These are phyloP conservation scores for Exophiala sp. DNA, from an alignment of 2,329 filamentous ascomycete species.

Conservation along the genomic window DNA sequence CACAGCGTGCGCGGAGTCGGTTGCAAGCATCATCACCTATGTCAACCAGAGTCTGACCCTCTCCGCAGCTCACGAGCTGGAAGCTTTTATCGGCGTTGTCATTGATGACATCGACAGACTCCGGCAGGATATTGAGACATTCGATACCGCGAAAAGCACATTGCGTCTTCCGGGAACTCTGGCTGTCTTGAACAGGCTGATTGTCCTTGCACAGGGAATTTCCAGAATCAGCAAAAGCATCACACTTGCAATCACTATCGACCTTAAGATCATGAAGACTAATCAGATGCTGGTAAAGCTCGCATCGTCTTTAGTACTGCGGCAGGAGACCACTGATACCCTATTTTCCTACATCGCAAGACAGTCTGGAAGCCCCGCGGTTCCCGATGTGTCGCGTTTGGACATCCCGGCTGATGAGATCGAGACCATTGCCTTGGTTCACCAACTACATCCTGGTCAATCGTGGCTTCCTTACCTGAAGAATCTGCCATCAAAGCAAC, in stretches of 20 bases:
- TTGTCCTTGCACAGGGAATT: slow-evolving; percentile 15
- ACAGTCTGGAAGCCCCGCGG: background rate
- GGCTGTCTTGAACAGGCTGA: slow-evolving; percentile 9
- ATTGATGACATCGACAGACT: slow-evolving; percentile 3
- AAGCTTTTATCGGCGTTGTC: slow-evolving; percentile 8
- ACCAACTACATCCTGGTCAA: slow-evolving; percentile 6
- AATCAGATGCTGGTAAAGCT: slow-evolving; percentile 11
- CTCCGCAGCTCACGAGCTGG: background rate
- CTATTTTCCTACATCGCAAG: slow-evolving; percentile 8
- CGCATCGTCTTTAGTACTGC: slow-evolving; percentile 15
- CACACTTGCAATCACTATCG: background rate
- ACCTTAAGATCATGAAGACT: background rate
- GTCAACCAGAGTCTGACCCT: slow-evolving; percentile 13
- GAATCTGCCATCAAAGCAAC: slow-evolving; percentile 4
- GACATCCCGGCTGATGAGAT: slow-evolving; percentile 5
- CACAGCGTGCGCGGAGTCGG: slow-evolving; percentile 1
- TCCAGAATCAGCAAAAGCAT: background rate
- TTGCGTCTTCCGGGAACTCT: slow-evolving; percentile 1
- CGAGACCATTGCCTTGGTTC: slow-evolving; percentile 15
- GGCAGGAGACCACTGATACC: slow-evolving; percentile 1
- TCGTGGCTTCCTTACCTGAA: slow-evolving; percentile 10
- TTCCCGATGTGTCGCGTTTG: background rate
- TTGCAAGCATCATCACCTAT: slow-evolving; percentile 11
- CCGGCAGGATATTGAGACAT: background rate
- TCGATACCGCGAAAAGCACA: background rate